Evolutionary conservation across 345 rosid species (phyloP), one percentile per base, ranked within the genome.

Genomic region (Moricandia arvensis): DNA sequence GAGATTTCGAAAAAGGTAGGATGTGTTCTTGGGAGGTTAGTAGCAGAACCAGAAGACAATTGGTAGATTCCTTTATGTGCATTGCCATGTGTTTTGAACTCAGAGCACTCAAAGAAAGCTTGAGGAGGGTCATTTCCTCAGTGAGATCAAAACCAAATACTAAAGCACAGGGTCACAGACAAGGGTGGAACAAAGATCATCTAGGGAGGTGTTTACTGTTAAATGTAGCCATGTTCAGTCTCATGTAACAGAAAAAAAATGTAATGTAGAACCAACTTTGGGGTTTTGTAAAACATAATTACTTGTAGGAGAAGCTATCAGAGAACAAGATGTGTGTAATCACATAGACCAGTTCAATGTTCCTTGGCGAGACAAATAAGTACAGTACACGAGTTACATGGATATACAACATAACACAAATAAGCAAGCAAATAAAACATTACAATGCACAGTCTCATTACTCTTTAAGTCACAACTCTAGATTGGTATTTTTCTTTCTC

Each of bases 1-100:
- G 81, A 86, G 86, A 85, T 85, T 90, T 7, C 75, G 83, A 49
- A 91, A 81, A 82, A 82, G 76, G 80, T 89, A 81, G 82, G 26
- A 4, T 41, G 16, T 37, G 41, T 37, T 37, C 41, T 37, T 8
- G 12, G n/a, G n/a, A 37, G 41, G 11, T 37, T 43, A n/a, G 80
- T 89, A 81, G 82, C 33, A 65, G 68, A 71, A 70, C 21, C 71
- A 63, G 53, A 64, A 63, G 71, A 41, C 38, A 55, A 5, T 31
- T 61, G 27, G 57, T 68, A 75, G 61, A 59, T 43, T 68, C 43
- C 45, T 68, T 75, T 26, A 29, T 21, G 34, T 24, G 51, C 51
- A 41, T 41, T 3, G 15, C 1, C 49, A 41, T 41, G 49, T 41
- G 49, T 13, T 43, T 43, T 43, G 51, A 43, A 43, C 16, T 43